Conservation (phyloP, 148 eudicot species). For the Tetragonia tetragonoides region DNA sequence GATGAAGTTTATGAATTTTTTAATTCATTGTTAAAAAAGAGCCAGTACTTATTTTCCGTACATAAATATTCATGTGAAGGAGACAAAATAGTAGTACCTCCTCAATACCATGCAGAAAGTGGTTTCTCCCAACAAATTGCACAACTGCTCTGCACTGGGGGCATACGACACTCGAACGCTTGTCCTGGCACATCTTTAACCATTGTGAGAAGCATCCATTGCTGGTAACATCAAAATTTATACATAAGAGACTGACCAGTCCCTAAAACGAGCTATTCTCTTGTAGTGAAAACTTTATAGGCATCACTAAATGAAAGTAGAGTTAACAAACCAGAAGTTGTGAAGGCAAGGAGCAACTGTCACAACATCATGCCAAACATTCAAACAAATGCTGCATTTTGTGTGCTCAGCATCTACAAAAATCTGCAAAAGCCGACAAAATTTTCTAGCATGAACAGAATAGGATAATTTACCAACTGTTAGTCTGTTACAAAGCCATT, state of each 20-base stretch:
- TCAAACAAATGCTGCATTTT: conserved; percentile 87
- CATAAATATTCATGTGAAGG: background rate
- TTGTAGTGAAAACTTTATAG: background rate
- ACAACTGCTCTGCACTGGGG: conserved; percentile 92
- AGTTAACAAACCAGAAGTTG: conserved; percentile 71
- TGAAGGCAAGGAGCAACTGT: conserved; percentile 96
- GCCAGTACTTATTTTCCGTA: background rate
- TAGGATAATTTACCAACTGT: background rate
- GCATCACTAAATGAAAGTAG: background rate
- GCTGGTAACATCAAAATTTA: conserved; percentile 40
- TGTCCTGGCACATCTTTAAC: conserved; percentile 78
- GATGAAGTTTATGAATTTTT: too few relatives aligned
- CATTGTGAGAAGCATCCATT: conserved; percentile 99
- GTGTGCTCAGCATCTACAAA: conserved; percentile 67
- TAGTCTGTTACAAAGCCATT: background rate
- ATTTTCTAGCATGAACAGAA: conserved; percentile 17
- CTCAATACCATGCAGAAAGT: conserved; percentile 75
- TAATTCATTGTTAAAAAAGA: background rate
- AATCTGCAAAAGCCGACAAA: conserved; percentile 45
- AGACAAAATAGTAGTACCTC: conserved; percentile 49
- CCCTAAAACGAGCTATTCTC: background rate
- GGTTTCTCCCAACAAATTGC: conserved; percentile 88
- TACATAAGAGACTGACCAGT: conserved; percentile 3
- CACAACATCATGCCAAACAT: conserved; percentile 96
- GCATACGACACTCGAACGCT: conserved; percentile 68